Percentiles rank a stretch among this genome's conserved stretches.
These are phyloP conservation scores for Arbutus unedo DNA, from an alignment of 148 eudicot genomes.

Conservation along the genomic window DNA sequence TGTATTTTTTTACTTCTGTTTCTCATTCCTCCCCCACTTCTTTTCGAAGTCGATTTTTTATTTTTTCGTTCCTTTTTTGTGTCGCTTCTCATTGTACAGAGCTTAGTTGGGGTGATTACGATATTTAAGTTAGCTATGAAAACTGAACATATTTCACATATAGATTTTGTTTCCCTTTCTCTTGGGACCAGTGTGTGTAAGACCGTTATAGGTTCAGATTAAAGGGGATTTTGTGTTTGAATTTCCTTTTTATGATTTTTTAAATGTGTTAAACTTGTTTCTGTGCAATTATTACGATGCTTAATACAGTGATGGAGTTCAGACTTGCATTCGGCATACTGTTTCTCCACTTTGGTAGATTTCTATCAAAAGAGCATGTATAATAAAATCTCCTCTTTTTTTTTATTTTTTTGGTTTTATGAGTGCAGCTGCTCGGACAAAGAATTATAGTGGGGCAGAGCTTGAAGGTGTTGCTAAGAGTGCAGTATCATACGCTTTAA, in stretches of 20 bases:
- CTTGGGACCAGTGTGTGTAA: neutral
- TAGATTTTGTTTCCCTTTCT: neutral
- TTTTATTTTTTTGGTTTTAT: neutral
- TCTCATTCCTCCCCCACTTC: neutral
- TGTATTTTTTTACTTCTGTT: neutral
- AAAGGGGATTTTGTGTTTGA: neutral
- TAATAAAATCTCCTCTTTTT: neutral
- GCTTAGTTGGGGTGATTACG: neutral
- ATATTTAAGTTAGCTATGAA: neutral
- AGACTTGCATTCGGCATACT: conserved; percentile 1
- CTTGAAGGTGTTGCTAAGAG: conserved; percentile 99
- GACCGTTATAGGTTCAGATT: neutral
- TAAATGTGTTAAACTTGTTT: neutral
- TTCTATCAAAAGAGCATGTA: neutral
- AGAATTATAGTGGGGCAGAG: conserved; percentile 98
- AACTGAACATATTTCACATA: neutral
- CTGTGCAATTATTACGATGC: neutral
- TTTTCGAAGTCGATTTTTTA: neutral
- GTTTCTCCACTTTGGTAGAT: neutral
- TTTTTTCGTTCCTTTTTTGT: too few species aligned
- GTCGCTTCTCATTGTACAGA: neutral
- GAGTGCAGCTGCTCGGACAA: conserved; percentile 81
- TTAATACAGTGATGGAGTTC: neutral
- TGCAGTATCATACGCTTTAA: conserved; percentile 94
- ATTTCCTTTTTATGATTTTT: neutral